Percentiles rank a stretch among this genome's conserved stretches.
Evolutionary conservation across 202 grass and related monocot species (phyloP).

Genomic region (Setaria viridis): DNA sequence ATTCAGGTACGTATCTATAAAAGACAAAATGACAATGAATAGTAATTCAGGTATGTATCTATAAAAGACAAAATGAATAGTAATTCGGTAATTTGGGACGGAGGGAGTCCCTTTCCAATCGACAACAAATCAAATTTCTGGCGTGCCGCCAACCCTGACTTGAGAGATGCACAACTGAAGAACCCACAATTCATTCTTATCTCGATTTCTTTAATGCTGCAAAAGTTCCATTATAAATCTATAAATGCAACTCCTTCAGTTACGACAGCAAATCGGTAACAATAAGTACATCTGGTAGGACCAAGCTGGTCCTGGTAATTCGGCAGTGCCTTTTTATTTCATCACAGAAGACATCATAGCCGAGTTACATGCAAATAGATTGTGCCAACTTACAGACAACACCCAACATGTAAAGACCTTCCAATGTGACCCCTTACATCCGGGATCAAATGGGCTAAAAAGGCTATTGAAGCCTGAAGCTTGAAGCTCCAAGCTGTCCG

Average conservation of each 20-base stretch:
- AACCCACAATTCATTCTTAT: background rate
- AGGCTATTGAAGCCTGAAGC: background rate
- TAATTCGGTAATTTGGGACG: no score
- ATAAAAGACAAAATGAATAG: no score
- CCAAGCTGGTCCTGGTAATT: background rate
- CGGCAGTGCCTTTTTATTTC: conserved; percentile 24
- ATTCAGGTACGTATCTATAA: no score
- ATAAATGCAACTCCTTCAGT: background rate
- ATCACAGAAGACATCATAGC: background rate
- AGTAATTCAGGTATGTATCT: no score
- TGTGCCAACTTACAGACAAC: conserved; percentile 29
- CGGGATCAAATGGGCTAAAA: conserved; percentile 32
- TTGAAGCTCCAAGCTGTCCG: conserved; percentile 30
- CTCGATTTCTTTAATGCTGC: no score
- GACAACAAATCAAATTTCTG: background rate
- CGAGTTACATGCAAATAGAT: conserved; percentile 30
- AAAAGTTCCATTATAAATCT: background rate
- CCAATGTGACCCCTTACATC: conserved; percentile 41
- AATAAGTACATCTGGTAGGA: background rate
- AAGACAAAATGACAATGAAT: no score
- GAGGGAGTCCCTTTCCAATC: background rate
- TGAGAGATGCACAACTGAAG: background rate
- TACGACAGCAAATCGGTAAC: background rate
- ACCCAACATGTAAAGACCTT: conserved; percentile 32
- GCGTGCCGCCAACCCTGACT: background rate